Base-by-base conservation (phyloP, 805 yeast genomes). In the Saturnispora silvae region DNA sequence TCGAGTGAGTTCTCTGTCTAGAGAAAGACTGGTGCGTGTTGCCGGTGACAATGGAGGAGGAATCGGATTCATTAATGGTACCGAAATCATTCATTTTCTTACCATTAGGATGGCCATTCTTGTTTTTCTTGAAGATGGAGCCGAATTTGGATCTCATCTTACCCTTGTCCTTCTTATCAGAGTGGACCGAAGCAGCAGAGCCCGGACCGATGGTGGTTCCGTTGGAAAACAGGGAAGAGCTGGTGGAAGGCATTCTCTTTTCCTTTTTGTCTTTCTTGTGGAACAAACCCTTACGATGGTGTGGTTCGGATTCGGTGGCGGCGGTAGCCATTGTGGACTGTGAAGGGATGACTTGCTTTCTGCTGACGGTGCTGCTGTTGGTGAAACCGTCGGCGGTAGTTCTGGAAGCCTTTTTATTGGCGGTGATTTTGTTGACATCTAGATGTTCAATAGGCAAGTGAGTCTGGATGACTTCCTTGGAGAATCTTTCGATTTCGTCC, bases 71-170 rank as follows among this genome's bases (percentile, higher is more conserved):
- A 11, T 53, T 51, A 38, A 57, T 57, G 1, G 50, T 44, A 9
- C 41, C 29, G 16, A 47, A 38, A 25, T 39, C 48, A 32, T 18
- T 20, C 32, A 63, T 61, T 43, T 65, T 64, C 49, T 5, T 11
- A 25, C n/a, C 5, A 6, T 25, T 11, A 6, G 11, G n/a, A 10
- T 25, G 11, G 5, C n/a, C n/a, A 25, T 73, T 75, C 24, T 31
- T 38, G 54, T 81, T 77, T 28, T 56, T 51, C 35, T 53, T 53
- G 49, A 82, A 75, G 44, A 82, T 71, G 1, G 92, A 78, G 8
- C 94, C 94, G 40, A 82, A 79, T 50, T 64, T 75, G 5, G 86
- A 79, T 56, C 73, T 74, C 48, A 82, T 56, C 32, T 66, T 68
- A 32, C 56, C 28, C 36, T 49, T 52, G 45, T 64, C 57, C 36